Conservation (phyloP, 352 stramenopile genomes). For the Pythium oligandrum region DNA sequence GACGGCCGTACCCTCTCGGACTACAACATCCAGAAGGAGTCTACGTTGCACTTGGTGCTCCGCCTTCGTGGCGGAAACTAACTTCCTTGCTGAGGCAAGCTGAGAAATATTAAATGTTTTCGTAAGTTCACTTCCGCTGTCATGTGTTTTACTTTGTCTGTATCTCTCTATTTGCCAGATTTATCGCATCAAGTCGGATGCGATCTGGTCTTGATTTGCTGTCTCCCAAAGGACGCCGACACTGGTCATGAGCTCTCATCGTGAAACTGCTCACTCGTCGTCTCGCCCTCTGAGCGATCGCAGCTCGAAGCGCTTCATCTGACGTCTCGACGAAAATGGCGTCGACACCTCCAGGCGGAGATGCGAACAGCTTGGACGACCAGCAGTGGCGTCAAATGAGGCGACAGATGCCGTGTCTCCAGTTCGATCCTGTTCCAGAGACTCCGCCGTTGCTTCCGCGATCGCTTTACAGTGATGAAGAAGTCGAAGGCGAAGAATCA, state of each 20-base stretch:
- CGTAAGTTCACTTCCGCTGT: background rate
- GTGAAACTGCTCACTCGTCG: no score
- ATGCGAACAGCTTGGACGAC: slow-evolving; percentile 29
- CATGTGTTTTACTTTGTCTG: background rate
- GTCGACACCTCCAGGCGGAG: slow-evolving; percentile 3
- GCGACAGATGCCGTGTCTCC: slow-evolving; percentile 41
- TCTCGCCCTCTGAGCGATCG: background rate
- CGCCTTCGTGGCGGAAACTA: slow-evolving; percentile 72
- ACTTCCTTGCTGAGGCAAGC: slow-evolving; percentile 30
- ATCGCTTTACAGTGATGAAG: slow-evolving; percentile 23
- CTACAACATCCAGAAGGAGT: slow-evolving; percentile 95
- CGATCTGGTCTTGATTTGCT: background rate
- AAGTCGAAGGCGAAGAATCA: background rate
- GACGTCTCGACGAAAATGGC: slow-evolving; percentile 1
- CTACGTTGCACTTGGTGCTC: slow-evolving; percentile 90
- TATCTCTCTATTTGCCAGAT: background rate
- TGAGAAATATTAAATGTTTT: slow-evolving; percentile 5
- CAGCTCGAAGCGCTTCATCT: background rate
- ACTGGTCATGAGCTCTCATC: background rate
- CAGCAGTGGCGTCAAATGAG: slow-evolving; percentile 58
- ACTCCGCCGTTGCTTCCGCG: slow-evolving; percentile 36
- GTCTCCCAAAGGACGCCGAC: background rate
- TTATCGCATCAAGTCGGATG: background rate
- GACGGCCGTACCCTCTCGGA: slow-evolving; percentile 92
- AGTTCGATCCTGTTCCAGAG: slow-evolving; percentile 62